Percentiles rank a stretch among this genome's conserved stretches.
phyloP scores from a whole-genome alignment of 257 asterid genomes.

The Schizonepeta tenuifolia region DNA sequence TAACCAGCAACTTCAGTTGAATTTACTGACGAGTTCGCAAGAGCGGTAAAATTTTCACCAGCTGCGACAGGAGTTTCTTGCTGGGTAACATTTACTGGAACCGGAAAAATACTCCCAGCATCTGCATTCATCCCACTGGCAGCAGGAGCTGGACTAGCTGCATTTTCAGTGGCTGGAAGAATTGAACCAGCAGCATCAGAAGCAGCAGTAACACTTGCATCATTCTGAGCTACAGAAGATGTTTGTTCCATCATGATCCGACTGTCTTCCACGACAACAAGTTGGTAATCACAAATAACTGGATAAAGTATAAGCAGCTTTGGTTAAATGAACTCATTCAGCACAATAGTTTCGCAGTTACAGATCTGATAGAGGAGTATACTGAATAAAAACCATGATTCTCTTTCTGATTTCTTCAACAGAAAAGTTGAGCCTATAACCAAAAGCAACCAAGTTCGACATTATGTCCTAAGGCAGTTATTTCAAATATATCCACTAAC shows the following conservation, averaged over 20 bases:
- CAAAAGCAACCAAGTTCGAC: slow-evolving; percentile 1
- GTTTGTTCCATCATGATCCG: slow-evolving; percentile 39
- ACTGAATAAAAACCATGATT: not conserved
- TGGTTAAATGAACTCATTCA: not conserved
- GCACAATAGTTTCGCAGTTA: not conserved
- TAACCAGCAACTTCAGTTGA: slow-evolving; percentile 50
- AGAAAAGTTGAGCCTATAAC: not conserved
- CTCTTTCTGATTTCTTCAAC: not conserved
- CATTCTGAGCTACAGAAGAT: slow-evolving; percentile 33
- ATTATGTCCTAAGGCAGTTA: not conserved
- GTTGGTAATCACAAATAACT: slow-evolving; percentile 23
- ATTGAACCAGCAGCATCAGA: slow-evolving; percentile 39
- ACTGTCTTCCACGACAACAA: slow-evolving; percentile 40
- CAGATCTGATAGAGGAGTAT: not conserved
- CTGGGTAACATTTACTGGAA: slow-evolving; percentile 37
- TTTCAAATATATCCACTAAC: not conserved
- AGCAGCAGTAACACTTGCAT: slow-evolving; percentile 33
- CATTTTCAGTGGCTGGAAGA: slow-evolving; percentile 34
- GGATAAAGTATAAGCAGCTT: slow-evolving; percentile 19
- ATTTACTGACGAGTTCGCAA: slow-evolving; percentile 41
- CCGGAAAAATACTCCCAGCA: slow-evolving; percentile 34
- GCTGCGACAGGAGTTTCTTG: slow-evolving; percentile 42
- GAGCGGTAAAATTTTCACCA: slow-evolving; percentile 43
- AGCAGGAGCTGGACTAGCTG: slow-evolving; percentile 28
- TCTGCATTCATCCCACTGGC: slow-evolving; percentile 26